These are phyloP conservation scores for Beta corolliflora DNA, from an alignment of 179 eudicot species.

Conservation along the genomic window DNA sequence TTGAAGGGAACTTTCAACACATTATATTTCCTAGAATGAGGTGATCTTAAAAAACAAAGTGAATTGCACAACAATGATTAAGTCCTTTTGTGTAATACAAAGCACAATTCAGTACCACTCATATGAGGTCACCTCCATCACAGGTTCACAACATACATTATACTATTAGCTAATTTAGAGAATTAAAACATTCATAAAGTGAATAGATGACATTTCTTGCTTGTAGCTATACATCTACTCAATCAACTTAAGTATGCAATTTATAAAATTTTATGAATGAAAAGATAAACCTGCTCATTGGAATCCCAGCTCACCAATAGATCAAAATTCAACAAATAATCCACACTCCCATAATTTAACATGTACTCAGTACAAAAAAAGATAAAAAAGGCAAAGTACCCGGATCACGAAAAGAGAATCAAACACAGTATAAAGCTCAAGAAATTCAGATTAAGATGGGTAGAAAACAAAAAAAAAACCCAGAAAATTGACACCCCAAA, in stretches of 20 bases:
- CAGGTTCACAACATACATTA: too few relatives aligned
- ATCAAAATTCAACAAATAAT: background rate
- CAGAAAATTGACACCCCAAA: conserved; percentile 3
- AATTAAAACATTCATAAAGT: too few relatives aligned
- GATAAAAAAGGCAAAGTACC: background rate
- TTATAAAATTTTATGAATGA: background rate
- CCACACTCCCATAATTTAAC: background rate
- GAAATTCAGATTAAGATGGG: background rate
- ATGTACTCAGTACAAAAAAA: background rate
- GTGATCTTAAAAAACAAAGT: too few relatives aligned
- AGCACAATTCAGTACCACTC: background rate
- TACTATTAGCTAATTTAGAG: too few relatives aligned
- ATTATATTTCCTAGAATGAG: background rate
- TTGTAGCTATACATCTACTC: background rate
- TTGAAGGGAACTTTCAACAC: background rate
- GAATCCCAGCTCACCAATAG: background rate
- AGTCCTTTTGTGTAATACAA: background rate
- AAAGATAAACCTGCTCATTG: background rate
- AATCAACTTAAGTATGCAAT: background rate
- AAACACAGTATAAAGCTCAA: background rate
- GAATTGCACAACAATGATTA: background rate
- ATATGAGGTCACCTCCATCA: too few relatives aligned
- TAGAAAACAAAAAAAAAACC: background rate
- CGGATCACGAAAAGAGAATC: background rate
- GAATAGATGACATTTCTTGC: too few relatives aligned